Evolutionary conservation across 352 stramenopile genomes (phyloP), one percentile per base, ranked within the genome.

Genomic region (Globisporangium takayamanum): DNA sequence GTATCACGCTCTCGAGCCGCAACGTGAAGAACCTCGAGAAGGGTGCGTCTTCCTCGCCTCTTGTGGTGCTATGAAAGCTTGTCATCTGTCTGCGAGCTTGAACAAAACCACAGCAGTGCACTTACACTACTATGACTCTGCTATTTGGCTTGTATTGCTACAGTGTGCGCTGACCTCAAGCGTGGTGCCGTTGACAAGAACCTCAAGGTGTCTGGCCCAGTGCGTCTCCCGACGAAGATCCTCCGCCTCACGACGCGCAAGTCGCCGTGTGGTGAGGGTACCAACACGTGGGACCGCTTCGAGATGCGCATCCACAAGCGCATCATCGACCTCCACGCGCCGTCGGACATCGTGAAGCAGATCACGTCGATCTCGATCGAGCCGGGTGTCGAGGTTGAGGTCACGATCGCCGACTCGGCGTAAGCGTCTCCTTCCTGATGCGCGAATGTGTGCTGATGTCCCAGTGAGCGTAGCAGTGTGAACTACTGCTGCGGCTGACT

Each of bases 1-100:
- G 97, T 67, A 99, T 99, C 85, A 99, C 97, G 67, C 88, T 99
- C 59, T 98, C 97, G 66, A 99, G 94, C 71, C 94, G 94, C 69
- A 99, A 99, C 73, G 97, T 99, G 44, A 97, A 98, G 78, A 98
- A 99, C 86, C 79, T 99, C 61, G 97, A 99, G 80, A 99, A 99
- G 85, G 89, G 73, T 84, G 54, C 50, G 66, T 66, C 16, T 16
- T 39, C 14, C 1, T 22, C 63, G 36, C 47, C 37, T 41, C 22
- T 22, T 22, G 22, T 22, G 22, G 22, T 22, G 22, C 0, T 22
- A 22, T 22, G 22, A 22, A 22, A 22, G 22, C 22, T 28, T 52
- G 8, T n/a, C 10, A 49, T 14, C 25, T 36, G 44, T 28, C 30
- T 36, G 30, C 30, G 8, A 10, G 30, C 30, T 36, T 36, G 30